phyloP scores from a whole-genome alignment of 208 protist species.

The Trypanosoma cruzi region DNA sequence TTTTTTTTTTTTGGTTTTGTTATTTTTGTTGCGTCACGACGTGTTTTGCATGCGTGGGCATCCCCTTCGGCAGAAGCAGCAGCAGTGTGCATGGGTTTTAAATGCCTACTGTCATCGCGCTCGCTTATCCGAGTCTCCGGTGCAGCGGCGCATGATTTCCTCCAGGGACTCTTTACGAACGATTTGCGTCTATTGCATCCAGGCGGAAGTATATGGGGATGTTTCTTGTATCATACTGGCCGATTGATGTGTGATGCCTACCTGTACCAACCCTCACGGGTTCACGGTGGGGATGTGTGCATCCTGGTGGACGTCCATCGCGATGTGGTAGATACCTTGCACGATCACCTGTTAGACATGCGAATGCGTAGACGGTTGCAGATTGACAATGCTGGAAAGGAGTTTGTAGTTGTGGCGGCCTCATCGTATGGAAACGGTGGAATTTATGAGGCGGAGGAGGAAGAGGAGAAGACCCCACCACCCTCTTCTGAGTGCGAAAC shows the following conservation, averaged over 20 bases:
- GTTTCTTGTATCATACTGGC: slow-evolving; percentile 82
- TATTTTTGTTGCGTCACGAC: background rate
- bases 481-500: slow-evolving; percentile 28
- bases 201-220: slow-evolving; percentile 70
- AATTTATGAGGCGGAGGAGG: background rate
- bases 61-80: background rate
- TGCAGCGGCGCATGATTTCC: slow-evolving; percentile 56
- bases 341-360: slow-evolving; percentile 75
- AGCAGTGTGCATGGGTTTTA: slow-evolving; percentile 24
- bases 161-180: slow-evolving; percentile 86
- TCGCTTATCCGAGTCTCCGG: slow-evolving; percentile 68
- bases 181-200: slow-evolving; percentile 61
- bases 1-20: slow-evolving; percentile 14
- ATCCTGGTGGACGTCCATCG: slow-evolving; percentile 75
- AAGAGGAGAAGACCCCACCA: background rate
- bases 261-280: slow-evolving; percentile 50
- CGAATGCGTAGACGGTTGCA: slow-evolving; percentile 77
- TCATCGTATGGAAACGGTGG: slow-evolving; percentile 1
- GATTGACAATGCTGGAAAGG: slow-evolving; percentile 54
- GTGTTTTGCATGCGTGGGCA: background rate
- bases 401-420: slow-evolving; percentile 53
- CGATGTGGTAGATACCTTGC: slow-evolving; percentile 29
- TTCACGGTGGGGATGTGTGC: slow-evolving; percentile 34
- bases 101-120: slow-evolving; percentile 43
- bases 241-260: slow-evolving; percentile 84